Percentiles rank a stretch among this genome's conserved stretches.
Conservation (phyloP, 2,329 filamentous ascomycete genomes). For the Curvularia hawaiiensis region DNA sequence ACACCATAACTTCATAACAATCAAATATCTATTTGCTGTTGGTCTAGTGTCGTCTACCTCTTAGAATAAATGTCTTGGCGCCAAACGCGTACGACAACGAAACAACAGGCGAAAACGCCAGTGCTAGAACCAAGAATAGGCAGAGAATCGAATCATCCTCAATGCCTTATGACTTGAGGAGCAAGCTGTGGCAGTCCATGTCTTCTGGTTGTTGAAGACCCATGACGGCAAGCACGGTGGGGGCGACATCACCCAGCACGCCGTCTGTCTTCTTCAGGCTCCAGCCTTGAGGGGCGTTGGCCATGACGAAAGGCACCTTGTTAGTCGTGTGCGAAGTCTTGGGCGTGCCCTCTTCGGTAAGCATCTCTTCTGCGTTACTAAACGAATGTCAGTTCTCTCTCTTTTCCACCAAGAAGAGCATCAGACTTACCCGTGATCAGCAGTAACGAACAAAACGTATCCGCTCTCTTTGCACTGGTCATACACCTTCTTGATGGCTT, state of each 20-base stretch:
- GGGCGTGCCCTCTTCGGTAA: constrained; percentile 91
- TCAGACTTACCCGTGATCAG: constrained; percentile 78
- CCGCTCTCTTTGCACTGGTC: constrained; percentile 92
- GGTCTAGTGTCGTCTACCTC: neutral
- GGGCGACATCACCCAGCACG: constrained; percentile 96
- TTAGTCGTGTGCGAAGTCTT: constrained; percentile 99
- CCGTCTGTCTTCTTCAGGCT: constrained; percentile 81
- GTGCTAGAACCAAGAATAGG: neutral
- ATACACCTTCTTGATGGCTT: constrained; percentile 89
- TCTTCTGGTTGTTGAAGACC: constrained; percentile 86
- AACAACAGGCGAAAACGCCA: neutral
- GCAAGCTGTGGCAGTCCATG: constrained; percentile 86
- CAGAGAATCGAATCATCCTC: neutral
- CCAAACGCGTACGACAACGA: neutral
- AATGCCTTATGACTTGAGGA: constrained; percentile 68
- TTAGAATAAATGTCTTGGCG: neutral
- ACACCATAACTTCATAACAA: neutral
- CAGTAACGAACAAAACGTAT: constrained; percentile 93
- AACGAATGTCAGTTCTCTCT: constrained; percentile 26
- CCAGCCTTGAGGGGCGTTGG: constrained; percentile 90
- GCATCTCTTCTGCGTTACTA: constrained; percentile 97
- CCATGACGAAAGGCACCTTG: constrained; percentile 98
- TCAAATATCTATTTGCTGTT: constrained; percentile 4
- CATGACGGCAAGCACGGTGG: constrained; percentile 91
- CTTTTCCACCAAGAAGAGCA: neutral